phyloP scores from a whole-genome alignment of 192 early-diverging fungal species.

The Allomyces javanicus region DNA sequence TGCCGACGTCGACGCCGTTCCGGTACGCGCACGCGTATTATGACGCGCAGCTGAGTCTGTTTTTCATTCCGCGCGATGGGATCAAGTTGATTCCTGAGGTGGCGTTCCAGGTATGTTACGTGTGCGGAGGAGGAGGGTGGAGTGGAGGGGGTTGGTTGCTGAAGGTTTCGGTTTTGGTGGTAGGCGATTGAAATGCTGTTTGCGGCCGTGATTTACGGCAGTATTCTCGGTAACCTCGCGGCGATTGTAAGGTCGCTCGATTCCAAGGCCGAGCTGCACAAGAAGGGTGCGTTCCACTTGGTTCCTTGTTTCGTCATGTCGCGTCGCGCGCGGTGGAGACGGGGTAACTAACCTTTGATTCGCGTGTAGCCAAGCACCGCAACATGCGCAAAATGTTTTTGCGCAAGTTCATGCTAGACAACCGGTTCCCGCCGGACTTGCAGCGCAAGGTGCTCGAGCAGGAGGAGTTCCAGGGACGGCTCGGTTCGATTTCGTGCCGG shows the following conservation, averaged over 20 bases:
- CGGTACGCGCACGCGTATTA: neutral
- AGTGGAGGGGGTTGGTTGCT: neutral
- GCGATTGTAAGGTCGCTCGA: neutral
- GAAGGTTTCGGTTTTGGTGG: neutral
- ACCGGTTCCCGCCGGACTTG: neutral
- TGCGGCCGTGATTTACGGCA: neutral
- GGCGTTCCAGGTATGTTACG: neutral
- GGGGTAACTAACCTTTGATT: neutral
- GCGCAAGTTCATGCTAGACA: neutral
- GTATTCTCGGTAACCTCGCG: neutral
- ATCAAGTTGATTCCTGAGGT: neutral
- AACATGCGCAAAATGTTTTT: neutral
- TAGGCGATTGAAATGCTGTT: neutral
- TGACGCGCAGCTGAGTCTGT: too few relatives aligned
- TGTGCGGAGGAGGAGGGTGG: too few relatives aligned
- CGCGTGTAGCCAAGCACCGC: neutral
- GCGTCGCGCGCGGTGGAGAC: neutral
- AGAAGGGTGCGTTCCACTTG: neutral
- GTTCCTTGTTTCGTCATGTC: too few relatives aligned
- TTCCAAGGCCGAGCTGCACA: neutral
- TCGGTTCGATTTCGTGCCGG: too few relatives aligned
- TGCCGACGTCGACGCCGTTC: neutral
- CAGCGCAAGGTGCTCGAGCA: constrained; percentile 3
- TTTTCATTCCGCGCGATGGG: neutral
- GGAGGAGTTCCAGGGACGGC: neutral